These are phyloP conservation scores for Posidonia oceanica DNA, from an alignment of 116 monocot genomes.

Conservation along the genomic window DNA sequence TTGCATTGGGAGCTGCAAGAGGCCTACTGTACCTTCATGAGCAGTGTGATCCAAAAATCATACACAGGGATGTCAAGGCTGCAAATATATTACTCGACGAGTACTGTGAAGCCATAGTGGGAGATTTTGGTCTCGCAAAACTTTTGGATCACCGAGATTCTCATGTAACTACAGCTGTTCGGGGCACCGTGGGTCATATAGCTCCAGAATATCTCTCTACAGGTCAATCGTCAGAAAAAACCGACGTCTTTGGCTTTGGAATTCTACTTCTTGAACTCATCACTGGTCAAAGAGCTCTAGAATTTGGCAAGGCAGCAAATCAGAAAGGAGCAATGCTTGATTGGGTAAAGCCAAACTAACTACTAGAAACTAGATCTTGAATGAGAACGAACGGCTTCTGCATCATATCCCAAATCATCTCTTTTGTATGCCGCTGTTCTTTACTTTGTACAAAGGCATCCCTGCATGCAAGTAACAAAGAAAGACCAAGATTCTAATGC, in stretches of 20 bases:
- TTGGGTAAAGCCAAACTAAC: too few species aligned
- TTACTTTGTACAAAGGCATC: too few species aligned
- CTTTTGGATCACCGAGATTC: conserved; percentile 76
- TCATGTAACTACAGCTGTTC: conserved; percentile 77
- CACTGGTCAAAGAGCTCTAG: conserved; percentile 45
- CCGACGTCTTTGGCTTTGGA: conserved; percentile 81
- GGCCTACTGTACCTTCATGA: conserved; percentile 79
- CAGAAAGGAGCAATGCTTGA: too few species aligned
- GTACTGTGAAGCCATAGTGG: conserved; percentile 47
- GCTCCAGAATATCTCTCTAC: conserved; percentile 83
- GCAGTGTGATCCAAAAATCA: conserved; percentile 87
- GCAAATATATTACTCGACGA: conserved; percentile 71
- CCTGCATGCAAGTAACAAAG: too few species aligned
- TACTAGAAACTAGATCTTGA: too few species aligned
- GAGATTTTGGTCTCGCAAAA: conserved; percentile 79
- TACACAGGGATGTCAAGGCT: conserved; percentile 78
- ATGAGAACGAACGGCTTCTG: too few species aligned
- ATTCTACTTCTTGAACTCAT: conserved; percentile 64
- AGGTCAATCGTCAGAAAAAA: conserved; percentile 76
- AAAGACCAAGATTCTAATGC: too few species aligned
- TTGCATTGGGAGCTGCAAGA: conserved; percentile 60
- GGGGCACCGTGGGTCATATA: conserved; percentile 81
- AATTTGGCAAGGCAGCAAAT: conserved; percentile 19
- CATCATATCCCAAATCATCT: too few species aligned
- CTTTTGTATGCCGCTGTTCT: too few species aligned